A percentile compares a stretch with the other conserved stretches of the same genome.
Evolutionary conservation across 352 stramenopile genomes (phyloP).

Genomic region (Halophytophthora polymorphica): DNA sequence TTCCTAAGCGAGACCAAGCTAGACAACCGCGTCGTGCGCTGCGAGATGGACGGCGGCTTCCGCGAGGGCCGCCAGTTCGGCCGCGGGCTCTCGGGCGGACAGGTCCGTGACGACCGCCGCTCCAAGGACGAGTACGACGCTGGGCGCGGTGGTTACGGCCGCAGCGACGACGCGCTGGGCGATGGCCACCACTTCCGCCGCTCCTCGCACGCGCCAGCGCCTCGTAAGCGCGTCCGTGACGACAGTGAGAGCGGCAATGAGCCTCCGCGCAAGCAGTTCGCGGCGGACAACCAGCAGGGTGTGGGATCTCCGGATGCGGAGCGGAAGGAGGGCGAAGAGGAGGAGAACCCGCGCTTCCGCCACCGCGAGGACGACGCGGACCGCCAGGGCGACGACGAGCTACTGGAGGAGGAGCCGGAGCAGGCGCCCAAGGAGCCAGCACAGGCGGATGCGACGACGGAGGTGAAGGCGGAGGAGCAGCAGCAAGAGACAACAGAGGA

Average conservation of each 20-base stretch:
- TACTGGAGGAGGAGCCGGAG: slow-evolving; percentile 1
- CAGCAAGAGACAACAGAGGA: no score
- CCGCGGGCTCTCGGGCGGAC: slow-evolving; percentile 71
- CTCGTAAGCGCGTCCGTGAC: slow-evolving; percentile 54
- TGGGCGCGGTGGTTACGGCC: slow-evolving; percentile 73
- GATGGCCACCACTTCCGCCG: slow-evolving; percentile 75
- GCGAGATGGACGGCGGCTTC: slow-evolving; percentile 88
- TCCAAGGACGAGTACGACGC: slow-evolving; percentile 87
- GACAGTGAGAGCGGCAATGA: slow-evolving; percentile 48
- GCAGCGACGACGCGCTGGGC: slow-evolving; percentile 46
- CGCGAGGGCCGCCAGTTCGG: slow-evolving; percentile 85
- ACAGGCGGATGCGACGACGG: neutral
- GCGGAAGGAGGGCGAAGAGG: slow-evolving; percentile 7
- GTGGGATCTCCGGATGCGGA: slow-evolving; percentile 16
- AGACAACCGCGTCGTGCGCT: slow-evolving; percentile 85
- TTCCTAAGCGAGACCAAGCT: slow-evolving; percentile 88
- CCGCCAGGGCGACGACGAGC: slow-evolving; percentile 14
- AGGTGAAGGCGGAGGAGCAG: neutral
- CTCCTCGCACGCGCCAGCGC: slow-evolving; percentile 23
- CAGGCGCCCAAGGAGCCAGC: neutral
- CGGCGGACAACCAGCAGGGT: no score
- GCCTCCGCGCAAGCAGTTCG: slow-evolving; percentile 37
- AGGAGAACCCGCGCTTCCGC: slow-evolving; percentile 64
- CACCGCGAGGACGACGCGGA: slow-evolving; percentile 43
- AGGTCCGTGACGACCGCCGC: slow-evolving; percentile 82